Base-by-base conservation (phyloP, 352 stramenopile species). In the Pythium utonaiense region DNA sequence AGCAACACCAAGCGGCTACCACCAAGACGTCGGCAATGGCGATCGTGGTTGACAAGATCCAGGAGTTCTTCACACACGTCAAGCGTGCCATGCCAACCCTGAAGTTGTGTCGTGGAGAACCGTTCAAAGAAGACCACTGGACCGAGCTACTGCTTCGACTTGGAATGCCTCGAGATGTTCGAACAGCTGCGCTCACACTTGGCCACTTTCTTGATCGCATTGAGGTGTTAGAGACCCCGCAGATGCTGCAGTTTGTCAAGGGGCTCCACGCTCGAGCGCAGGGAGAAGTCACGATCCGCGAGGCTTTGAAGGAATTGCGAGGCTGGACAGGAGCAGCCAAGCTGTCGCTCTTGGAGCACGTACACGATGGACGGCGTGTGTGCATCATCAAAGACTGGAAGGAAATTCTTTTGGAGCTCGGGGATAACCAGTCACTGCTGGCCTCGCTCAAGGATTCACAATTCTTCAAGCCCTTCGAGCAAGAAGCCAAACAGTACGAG, bases 41-140 rank as follows among this genome's bases (percentile, higher is more conserved):
- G 4, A 68, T 74, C 24, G 86, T 96, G 1, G 74, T 89, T 16
- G 79, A 91, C 27, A 83, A 90, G 57, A 84, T 96, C 36, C 63
- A 78, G 17, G 82, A 92, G 19, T 89, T 97, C 60, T 67, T 83
- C 19, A 88, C 80, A 3, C 74, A 75, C 33, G 87, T 98, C 36
- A 96, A 96, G 72, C 77, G 86, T 47, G 83, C 90, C 0, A 93
- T 97, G 71, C 93, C 94, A 0, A 82, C 88, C 3, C 80, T 98
- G 24, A 98, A 98, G 69, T 89, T 98, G 40, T 98, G 91, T 62
- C 80, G 91, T 4, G 91, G 95, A 14, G 94, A 98, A 53, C 87
- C 91, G 16, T 98, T 98, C 69, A 98, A 98, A 60, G 94, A 98
- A 55, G 95, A 98, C 60, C 95, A 98, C 67, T 98, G 95, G 95